Base-by-base conservation (phyloP, 2,329 filamentous ascomycete genomes). In the Ilyonectria destructans region DNA sequence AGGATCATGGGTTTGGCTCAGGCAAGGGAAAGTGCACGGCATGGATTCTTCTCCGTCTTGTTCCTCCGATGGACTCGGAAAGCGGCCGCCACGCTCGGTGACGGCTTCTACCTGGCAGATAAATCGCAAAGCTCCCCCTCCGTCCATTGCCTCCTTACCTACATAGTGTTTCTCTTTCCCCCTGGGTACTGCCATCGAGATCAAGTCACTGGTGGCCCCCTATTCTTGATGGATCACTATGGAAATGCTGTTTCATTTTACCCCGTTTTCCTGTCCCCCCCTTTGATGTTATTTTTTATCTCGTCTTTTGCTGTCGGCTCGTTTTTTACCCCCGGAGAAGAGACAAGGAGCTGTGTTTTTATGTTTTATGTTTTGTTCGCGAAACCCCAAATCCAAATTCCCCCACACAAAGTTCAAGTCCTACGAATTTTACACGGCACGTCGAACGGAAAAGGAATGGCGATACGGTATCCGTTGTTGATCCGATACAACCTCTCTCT, bases 21-120 rank as follows among this genome's bases (percentile, higher is more conserved):
- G 75, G 77, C 63, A 75, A 72, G 80, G 80, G 72, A 76, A 80
- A 80, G 80, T 81, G 78, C 78, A 77, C 76, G 80, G 78, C 78
- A 80, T 78, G 78, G 79, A 77, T 70, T 74, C 72, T 75, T 77
- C 74, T 75, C 73, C 71, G 73, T 71, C 72, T 79, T 73, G 71
- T 76, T 75, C 70, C 70, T 75, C 72, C 67, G 69, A 71, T 71
- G 68, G 72, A 75, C 69, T 70, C 68, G 71, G 69, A 73, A 68
- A 68, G 63, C 62, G 67, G 71, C 72, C 57, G 71, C 59, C 71
- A 70, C 55, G 65, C 60, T 69, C 62, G 69, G 65, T 75, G 72
- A 75, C 74, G 74, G 74, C 55, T 70, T 70, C 73, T 74, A 75
- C 74, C 68, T 75, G 70, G 69, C 75, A 75, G 75, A 77, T 77